Conservation (phyloP, 257 asterid species). For the Fraxinus cuspidata region DNA sequence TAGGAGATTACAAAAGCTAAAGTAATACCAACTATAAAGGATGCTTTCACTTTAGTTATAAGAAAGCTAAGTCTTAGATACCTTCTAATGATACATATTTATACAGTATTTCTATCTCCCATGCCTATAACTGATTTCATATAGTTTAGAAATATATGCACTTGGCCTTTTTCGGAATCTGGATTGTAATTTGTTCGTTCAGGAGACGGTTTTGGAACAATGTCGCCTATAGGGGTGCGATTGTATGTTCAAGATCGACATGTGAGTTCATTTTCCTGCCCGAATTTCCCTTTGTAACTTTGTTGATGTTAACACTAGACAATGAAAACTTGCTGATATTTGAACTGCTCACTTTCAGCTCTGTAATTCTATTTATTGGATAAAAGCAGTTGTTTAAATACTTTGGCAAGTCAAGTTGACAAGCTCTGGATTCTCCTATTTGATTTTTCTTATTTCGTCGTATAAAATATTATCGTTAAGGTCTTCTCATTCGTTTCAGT, state of each 20-base stretch:
- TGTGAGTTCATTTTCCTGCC: slow-evolving; percentile 35
- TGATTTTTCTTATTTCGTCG: too few species aligned
- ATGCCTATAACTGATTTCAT: not conserved
- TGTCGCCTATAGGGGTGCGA: slow-evolving; percentile 44
- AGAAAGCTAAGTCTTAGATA: slow-evolving; percentile 10
- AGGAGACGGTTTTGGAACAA: slow-evolving; percentile 31
- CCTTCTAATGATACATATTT: not conserved
- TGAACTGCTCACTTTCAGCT: not conserved
- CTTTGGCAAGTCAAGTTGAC: not conserved
- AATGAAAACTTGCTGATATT: not conserved
- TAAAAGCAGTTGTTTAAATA: not conserved
- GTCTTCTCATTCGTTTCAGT: not conserved
- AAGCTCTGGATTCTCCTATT: not conserved
- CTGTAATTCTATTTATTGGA: not conserved
- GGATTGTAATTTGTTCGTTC: slow-evolving; percentile 22
- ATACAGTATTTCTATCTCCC: not conserved
- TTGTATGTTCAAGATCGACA: slow-evolving; percentile 57
- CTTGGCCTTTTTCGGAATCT: not conserved
- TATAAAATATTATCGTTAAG: not conserved
- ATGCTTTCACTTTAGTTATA: slow-evolving; percentile 3
- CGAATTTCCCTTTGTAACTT: not conserved
- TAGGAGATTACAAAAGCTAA: slow-evolving; percentile 19
- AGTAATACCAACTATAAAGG: not conserved
- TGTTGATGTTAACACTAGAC: not conserved
- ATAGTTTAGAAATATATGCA: not conserved